A percentile compares a stretch with the other conserved stretches of the same genome.
Conservation (phyloP, 495 filamentous ascomycete genomes). For the Staphylotrichum longicolle region DNA sequence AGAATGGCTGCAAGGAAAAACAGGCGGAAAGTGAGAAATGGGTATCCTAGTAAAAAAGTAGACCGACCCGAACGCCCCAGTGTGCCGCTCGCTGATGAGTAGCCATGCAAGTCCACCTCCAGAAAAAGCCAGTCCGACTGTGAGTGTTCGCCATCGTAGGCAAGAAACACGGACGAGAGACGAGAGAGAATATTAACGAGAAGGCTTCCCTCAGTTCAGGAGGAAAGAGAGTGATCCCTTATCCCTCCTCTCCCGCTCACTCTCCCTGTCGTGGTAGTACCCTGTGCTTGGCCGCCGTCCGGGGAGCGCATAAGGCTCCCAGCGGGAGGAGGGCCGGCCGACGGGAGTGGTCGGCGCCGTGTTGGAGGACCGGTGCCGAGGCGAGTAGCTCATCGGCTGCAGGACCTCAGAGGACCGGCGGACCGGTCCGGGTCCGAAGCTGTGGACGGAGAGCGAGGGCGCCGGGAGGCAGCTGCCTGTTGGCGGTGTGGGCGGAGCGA, state of each 20-base stretch:
- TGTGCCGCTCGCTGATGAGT: too few species aligned
- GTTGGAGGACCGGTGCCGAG: not conserved
- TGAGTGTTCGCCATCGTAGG: too few species aligned
- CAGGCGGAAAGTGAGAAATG: conserved; percentile 7
- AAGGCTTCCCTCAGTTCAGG: conserved; percentile 1
- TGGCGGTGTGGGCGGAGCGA: conserved; percentile 3
- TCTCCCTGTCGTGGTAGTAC: conserved; percentile 6
- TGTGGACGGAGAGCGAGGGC: not conserved
- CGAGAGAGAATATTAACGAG: not conserved
- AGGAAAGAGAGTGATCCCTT: conserved; percentile 10
- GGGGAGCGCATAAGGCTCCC: conserved; percentile 10
- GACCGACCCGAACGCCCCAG: too few species aligned
- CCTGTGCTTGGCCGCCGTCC: conserved; percentile 12
- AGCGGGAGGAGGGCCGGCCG: conserved; percentile 5
- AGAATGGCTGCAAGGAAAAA: not conserved
- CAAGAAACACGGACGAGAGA: not conserved
- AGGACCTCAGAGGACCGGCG: conserved; percentile 11
- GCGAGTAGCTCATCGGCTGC: conserved; percentile 8
- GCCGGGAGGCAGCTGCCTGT: conserved; percentile 7
- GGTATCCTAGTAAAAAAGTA: not conserved
- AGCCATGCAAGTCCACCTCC: not conserved
- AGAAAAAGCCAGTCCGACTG: not conserved
- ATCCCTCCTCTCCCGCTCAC: conserved; percentile 3
- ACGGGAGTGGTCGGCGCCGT: conserved; percentile 9
- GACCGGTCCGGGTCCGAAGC: not conserved